Evolutionary conservation across 108 stramenopile species (phyloP), one percentile per base, ranked within the genome.

Genomic region (Thalassiosira profunda): DNA sequence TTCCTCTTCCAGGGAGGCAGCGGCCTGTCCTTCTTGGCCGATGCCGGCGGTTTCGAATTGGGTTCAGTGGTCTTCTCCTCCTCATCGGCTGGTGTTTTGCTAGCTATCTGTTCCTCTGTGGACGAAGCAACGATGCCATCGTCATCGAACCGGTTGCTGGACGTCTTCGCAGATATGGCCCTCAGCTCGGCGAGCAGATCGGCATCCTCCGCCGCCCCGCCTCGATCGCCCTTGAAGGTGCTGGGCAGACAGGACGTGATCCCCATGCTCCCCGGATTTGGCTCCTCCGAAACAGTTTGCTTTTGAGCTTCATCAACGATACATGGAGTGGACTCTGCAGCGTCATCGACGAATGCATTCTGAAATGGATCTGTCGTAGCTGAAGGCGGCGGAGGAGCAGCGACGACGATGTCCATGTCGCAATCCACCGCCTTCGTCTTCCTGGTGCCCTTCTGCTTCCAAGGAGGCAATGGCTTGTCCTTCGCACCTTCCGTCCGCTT

Each of bases 201-300:
- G 0, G 70, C 85, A 51, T 86, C 85, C 17, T 85, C 79, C 11
- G 92, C 92, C 45, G 70, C 55, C 2, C 92, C 92, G 25, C 92
- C 88, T 36, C 88, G 80, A n/a, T 93, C 87, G 6, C 91, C 91
- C 9, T 52, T 67, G 51, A 89, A 93, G 21, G n/a, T n/a, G n/a
- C n/a, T n/a, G 47, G 8, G 38, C 44, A 24, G 48, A n/a, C 12
- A n/a, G 21, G 82, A 79, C 52, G 81, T 81, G 47, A 84, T 20
- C 4, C 77, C 67, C 65, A 70, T 40, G 12, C 10, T 24, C 18
- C 48, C 84, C 33, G 91, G 76, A 23, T 86, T 43, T 45, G 92
- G 89, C 94, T 90, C 91, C 37, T 89, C 76, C 30, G 81, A 84
- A 41, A 83, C 77, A 15, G 57, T 61, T 26, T 92, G 30, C 26